Conservation (phyloP, 2,329 filamentous ascomycete species). For the Fusarium fracticaudum region DNA sequence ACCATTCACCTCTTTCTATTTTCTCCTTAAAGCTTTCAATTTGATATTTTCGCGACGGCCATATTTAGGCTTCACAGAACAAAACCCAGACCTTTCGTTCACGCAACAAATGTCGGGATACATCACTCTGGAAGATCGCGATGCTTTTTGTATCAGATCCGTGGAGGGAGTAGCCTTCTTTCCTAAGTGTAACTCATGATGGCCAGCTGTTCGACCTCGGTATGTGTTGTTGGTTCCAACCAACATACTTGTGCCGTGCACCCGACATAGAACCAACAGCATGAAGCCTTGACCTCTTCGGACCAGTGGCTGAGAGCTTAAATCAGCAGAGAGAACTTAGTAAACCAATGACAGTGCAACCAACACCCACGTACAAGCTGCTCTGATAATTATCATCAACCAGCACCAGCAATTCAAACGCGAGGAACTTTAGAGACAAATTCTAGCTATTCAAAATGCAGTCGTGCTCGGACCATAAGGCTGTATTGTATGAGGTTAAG, state of each 20-base stretch:
- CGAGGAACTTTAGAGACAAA: not conserved
- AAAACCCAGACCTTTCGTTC: not conserved
- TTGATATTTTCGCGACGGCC: too few species aligned
- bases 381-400: not conserved
- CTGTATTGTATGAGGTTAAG: not conserved
- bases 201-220: not conserved
- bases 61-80: not conserved
- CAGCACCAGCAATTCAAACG: not conserved
- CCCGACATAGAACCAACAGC: not conserved
- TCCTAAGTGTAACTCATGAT: accelerated
- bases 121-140: not conserved
- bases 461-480: not conserved
- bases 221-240: too few species aligned
- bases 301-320: too few species aligned
- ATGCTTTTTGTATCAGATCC: not conserved
- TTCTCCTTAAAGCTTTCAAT: too few species aligned
- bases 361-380: not conserved
- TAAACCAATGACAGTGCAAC: not conserved
- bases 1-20: not conserved
- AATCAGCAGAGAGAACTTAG: too few species aligned
- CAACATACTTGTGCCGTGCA: not conserved
- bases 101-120: not conserved
- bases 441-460: not conserved
- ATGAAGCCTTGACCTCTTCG: not conserved
- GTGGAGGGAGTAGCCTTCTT: accelerated